Evolutionary conservation across 116 monocot species (phyloP).

Genomic region (Trichopus zeylanicus): DNA sequence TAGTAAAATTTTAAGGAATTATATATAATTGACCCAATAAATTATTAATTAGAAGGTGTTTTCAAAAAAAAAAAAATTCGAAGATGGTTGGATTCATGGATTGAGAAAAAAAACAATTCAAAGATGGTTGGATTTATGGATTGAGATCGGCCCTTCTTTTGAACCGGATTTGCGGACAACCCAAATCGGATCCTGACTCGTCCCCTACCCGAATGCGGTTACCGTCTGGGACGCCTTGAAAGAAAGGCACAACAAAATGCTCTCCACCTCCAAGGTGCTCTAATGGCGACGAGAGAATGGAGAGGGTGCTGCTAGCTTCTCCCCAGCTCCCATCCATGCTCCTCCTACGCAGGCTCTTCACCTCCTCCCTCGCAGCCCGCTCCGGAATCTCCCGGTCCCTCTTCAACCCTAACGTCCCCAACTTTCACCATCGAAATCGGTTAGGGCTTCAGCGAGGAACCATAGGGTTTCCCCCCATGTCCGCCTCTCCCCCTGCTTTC

Average conservation of each 20-base stretch:
- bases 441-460: neutral
- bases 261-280: neutral
- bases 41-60: too few species aligned
- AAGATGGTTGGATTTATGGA: too few species aligned
- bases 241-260: neutral
- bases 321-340: conserved; percentile 8
- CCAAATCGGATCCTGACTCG: neutral
- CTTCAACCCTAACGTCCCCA: neutral
- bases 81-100: too few species aligned
- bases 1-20: too few species aligned
- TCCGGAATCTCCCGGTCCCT: neutral
- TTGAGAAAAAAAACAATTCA: too few species aligned
- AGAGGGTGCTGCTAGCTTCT: neutral
- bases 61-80: too few species aligned
- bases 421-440: neutral
- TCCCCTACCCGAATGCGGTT: neutral
- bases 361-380: neutral
- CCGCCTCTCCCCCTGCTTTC: conserved; percentile 4
- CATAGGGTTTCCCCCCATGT: conserved; percentile 4
- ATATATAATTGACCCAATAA: too few species aligned
- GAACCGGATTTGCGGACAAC: neutral
- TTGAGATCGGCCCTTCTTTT: too few species aligned
- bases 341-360: conserved; percentile 10
- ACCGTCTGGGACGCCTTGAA: neutral
- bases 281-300: conserved; percentile 1